Conservation (phyloP, 225 moss, liverwort and hornwort species). For the Ulota crispa region DNA sequence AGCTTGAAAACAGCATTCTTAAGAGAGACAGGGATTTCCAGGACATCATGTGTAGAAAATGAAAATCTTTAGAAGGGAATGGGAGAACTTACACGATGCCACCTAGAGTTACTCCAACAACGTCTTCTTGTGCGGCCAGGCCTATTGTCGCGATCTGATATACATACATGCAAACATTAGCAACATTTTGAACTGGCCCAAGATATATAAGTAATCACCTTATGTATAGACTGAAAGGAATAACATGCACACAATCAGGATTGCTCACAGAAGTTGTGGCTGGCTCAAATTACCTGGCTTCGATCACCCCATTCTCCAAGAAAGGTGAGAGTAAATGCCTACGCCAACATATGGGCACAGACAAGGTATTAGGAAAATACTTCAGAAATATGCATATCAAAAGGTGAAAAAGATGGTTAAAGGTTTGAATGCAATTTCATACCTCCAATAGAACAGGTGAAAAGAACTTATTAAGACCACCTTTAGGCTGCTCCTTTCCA, state of each 20-base stretch:
- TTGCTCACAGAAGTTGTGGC: background rate
- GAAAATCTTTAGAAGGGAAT: background rate
- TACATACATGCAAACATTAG: constrained; percentile 10
- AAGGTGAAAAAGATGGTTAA: background rate
- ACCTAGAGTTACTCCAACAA: constrained; percentile 80
- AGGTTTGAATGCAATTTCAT: constrained; percentile 21
- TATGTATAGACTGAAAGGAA: background rate
- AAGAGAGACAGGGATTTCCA: background rate
- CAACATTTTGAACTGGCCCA: background rate
- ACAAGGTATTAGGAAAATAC: background rate
- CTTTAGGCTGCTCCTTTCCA: constrained; percentile 41
- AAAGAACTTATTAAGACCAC: constrained; percentile 33
- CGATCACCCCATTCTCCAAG: constrained; percentile 98
- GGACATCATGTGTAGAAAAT: background rate
- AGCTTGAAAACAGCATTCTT: background rate
- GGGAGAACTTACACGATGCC: constrained; percentile 71
- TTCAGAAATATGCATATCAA: background rate
- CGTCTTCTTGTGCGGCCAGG: constrained; percentile 84
- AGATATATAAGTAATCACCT: background rate
- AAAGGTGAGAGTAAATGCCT: constrained; percentile 93
- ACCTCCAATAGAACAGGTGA: constrained; percentile 65
- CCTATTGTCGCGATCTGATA: constrained; percentile 91
- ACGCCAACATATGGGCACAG: constrained; percentile 16
- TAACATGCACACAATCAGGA: background rate
- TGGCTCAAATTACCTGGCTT: constrained; percentile 68